A percentile compares a stretch with the other conserved stretches of the same genome.
Conservation (phyloP, 2,329 filamentous ascomycete genomes). For the Calonectria pseudoturangicola region DNA sequence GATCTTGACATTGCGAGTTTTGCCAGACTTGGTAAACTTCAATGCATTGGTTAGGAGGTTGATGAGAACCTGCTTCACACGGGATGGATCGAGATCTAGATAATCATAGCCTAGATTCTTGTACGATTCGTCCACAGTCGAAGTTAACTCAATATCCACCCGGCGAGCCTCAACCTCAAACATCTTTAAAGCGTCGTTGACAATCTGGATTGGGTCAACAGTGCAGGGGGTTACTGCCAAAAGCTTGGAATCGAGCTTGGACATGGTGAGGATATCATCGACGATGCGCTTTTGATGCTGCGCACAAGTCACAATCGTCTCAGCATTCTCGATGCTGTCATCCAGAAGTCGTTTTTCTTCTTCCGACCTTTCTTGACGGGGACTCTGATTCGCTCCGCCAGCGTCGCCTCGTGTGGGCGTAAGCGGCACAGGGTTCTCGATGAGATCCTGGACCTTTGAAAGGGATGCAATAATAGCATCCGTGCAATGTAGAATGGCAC, state of each 20-base stretch:
- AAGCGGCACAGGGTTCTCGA: constrained; percentile 50
- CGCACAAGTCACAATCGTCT: constrained; percentile 86
- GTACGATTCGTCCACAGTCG: constrained; percentile 78
- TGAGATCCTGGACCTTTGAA: constrained; percentile 64
- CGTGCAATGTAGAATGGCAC: constrained; percentile 83
- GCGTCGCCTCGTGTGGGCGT: constrained; percentile 48
- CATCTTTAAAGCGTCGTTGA: constrained; percentile 83
- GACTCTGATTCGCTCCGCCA: constrained; percentile 28
- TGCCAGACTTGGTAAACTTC: constrained; percentile 83
- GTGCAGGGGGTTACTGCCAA: constrained; percentile 83
- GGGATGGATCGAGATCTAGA: constrained; percentile 82
- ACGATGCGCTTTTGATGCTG: constrained; percentile 88
- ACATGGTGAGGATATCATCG: constrained; percentile 84
- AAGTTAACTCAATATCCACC: constrained; percentile 79
- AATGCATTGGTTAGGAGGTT: constrained; percentile 88
- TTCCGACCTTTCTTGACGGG: constrained; percentile 51
- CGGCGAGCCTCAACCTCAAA: constrained; percentile 85
- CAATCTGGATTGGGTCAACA: constrained; percentile 79
- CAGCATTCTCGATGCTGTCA: constrained; percentile 81
- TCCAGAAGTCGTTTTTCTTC: constrained; percentile 68
- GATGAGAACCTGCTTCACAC: constrained; percentile 86
- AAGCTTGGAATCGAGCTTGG: constrained; percentile 85
- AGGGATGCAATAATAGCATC: constrained; percentile 79
- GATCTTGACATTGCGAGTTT: constrained; percentile 72
- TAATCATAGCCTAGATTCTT: constrained; percentile 75